Base-by-base conservation (phyloP, 2,329 filamentous ascomycete genomes). In the Cercospora beticola region DNA sequence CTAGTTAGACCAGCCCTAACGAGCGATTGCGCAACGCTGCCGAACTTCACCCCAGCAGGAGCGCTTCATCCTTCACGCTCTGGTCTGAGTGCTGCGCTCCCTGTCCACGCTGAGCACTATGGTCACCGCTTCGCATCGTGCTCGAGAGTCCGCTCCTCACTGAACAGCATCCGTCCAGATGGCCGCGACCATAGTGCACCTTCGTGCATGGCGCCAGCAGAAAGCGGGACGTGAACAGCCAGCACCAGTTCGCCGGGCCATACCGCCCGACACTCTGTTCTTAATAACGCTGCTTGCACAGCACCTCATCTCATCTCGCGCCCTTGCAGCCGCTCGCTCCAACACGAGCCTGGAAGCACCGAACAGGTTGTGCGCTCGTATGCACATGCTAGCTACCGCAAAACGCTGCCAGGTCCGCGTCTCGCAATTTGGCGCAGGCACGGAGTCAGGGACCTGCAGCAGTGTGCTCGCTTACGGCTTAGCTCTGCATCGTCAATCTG, bases 401-500 rank as follows among this genome's bases (percentile, higher is more conserved):
- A 43, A 43, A 49, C 18, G 43, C 43, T 49, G 43, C 46, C 46
- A 23, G 46, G 18, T 23, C 46, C 18, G 18, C 26, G 54, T 31
- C 26, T 23, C 54, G 31, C 60, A 16, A 21, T 23, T 21, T 18
- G 23, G 16, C 46, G 49, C 62, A 57, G 26, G 62, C n/a, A 30
- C 30, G 12, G 62, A 64, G 62, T 64, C 62, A 64, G 62, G 61
- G 30, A 64, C 62, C 62, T 62, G 59, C 59, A 62, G 36, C 28
- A 49, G 40, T 30, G 36, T 16, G 40, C 31, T 62, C 62, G 46
- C 62, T 63, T 56, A 57, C 28, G n/a, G 1, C 49, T 57, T 57
- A 54, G 46, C 28, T 33, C 28, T 52, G 30, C 62, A 23, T 16
- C 18, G 14, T 16, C 52, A 8, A 21, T 23, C 43, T 56, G 62